Percentiles rank a stretch among this genome's conserved stretches.
phyloP scores from a whole-genome alignment of 495 filamentous ascomycete species.

The Entonaema liquescens region DNA sequence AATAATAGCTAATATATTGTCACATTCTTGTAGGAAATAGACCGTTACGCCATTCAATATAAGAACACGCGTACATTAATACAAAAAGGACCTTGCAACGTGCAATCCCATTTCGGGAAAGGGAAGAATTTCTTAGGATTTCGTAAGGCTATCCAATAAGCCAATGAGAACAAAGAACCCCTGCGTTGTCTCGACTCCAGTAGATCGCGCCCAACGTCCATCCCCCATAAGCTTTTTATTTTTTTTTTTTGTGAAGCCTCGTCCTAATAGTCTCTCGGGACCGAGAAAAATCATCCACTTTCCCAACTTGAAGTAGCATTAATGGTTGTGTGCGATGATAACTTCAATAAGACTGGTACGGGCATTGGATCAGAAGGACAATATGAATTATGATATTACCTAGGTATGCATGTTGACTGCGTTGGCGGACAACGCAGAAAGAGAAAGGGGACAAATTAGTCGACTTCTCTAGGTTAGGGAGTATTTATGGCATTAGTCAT shows the following conservation, averaged over 20 bases:
- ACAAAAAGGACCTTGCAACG: slow-evolving; percentile 29
- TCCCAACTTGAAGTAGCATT: background rate
- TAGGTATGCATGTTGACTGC: background rate
- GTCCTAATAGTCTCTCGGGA: slow-evolving; percentile 25
- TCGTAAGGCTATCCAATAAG: slow-evolving; percentile 38
- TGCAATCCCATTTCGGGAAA: slow-evolving; percentile 9
- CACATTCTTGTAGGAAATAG: background rate
- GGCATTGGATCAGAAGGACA: background rate
- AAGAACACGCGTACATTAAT: background rate
- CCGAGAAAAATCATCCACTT: slow-evolving; percentile 18
- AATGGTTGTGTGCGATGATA: background rate
- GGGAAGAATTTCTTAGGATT: background rate
- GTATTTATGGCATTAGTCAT: slow-evolving; percentile 19
- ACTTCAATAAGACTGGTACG: background rate
- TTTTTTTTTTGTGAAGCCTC: no score
- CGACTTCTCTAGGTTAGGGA: background rate
- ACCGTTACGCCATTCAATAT: slow-evolving; percentile 8
- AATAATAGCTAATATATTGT: background rate
- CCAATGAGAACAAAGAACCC: background rate
- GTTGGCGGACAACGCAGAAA: background rate
- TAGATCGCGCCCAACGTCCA: slow-evolving; percentile 11
- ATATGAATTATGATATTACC: no score
- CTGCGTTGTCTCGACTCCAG: slow-evolving; percentile 27
- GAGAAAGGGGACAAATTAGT: background rate
- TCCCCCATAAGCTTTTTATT: background rate